Conservation (phyloP, 1,284 basidiomycete species). For the Pseudozyma hubeiensis region DNA sequence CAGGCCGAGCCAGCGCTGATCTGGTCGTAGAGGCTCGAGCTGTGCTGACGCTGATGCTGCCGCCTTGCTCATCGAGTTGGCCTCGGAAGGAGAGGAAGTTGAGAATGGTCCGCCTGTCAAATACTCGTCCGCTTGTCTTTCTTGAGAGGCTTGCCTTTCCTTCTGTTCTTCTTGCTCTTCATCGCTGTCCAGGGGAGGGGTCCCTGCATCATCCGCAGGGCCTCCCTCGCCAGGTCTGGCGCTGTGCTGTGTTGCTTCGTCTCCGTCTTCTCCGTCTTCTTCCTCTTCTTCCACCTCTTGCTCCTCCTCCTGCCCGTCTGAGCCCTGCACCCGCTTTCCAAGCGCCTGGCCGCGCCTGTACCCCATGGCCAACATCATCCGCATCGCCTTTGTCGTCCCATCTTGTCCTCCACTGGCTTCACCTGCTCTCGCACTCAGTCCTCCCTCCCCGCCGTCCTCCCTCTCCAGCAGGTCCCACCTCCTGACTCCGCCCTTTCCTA, state of each 20-base stretch:
- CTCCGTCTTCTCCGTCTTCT: conserved; percentile 1
- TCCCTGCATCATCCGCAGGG: background rate
- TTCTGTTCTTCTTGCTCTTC: conserved; percentile 11
- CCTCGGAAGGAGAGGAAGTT: background rate
- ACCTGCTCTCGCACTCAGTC: background rate
- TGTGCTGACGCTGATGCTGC: background rate
- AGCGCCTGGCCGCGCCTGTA: conserved; percentile 43
- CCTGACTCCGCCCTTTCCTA: conserved; percentile 15
- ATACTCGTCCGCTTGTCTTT: conserved; percentile 35
- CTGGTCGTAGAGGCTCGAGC: conserved; percentile 39
- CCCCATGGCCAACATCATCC: conserved; percentile 61
- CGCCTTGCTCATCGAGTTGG: background rate
- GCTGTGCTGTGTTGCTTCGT: background rate
- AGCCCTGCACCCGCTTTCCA: conserved; percentile 19
- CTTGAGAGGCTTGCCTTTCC: conserved; percentile 9
- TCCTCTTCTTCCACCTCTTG: conserved; percentile 29
- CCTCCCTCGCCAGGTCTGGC: background rate
- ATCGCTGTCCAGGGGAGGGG: conserved; percentile 18
- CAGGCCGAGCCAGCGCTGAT: conserved; percentile 49
- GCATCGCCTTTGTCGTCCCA: conserved; percentile 43
- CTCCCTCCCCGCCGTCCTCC: no score
- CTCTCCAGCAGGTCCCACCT: conserved; percentile 30
- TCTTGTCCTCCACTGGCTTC: conserved; percentile 2
- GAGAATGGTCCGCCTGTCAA: conserved; percentile 20
- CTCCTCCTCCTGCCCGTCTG: background rate